Evolutionary conservation across 73 alveolate species (phyloP), one percentile per base, ranked within the genome.

Genomic region (Tetrahymena elliotti): DNA sequence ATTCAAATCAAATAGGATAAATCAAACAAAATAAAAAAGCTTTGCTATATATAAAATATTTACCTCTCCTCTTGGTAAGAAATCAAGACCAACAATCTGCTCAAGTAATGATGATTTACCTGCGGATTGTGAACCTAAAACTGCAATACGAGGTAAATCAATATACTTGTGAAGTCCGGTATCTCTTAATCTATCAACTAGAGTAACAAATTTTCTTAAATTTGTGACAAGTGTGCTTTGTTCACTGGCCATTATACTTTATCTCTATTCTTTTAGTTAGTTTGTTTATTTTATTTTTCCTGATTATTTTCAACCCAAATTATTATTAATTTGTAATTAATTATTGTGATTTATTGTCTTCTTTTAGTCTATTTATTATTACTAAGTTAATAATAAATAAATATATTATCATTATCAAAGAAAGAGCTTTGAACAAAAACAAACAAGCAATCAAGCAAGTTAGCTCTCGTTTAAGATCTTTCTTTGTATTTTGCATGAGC

Each of bases 31-130:
- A 22, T 1, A n/a, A 24, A 22, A 68, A 18, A 68, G 88, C 53
- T 37, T 20, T 35, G 53, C 34, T 27, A 31, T 3, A 18, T 16
- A 83, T 35, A 13, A 36, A 92, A 53, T 94, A 38, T 68, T 68
- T 68, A 68, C 88, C 88, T 98, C 99, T 93, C 98, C 99, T 94
- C 99, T 96, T n/a, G 99, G 99, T 34, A 99, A 97, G 97, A 99
- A 98, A 96, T 99, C 99, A 93, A 99, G 93, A 52, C 99, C 99
- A 18, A 99, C 99, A 96, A 99, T 99, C 93, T 98, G 96, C 95
- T 99, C 99, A 68, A 99, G 98, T 38, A 99, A 98, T n/a, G 99
- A 98, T 52, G 99, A 97, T 96, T 99, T 99, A 53, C 99, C 98
- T 93, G 97, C 95, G 83, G 96, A 92, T 54, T 95, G 84, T 52